These are phyloP conservation scores for Fragaria nilgerrensis DNA, from an alignment of 306 rosid genomes.

Conservation along the genomic window DNA sequence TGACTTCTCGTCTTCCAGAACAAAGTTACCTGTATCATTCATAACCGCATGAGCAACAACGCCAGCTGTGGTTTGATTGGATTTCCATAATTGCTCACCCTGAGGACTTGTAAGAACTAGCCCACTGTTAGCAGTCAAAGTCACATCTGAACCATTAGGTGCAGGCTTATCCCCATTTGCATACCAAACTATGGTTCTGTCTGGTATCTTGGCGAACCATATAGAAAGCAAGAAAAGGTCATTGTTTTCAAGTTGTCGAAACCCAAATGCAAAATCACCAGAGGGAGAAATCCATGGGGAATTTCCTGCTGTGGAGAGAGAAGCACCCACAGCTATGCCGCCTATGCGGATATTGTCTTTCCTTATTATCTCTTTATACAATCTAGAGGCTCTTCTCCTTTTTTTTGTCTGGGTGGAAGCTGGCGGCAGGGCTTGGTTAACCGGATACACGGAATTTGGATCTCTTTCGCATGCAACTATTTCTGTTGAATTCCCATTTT, in stretches of 20 bases:
- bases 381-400: too few relatives aligned
- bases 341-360: neutral
- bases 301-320: too few relatives aligned
- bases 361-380: too few relatives aligned
- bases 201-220: conserved; percentile 49
- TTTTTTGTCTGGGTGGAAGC: too few relatives aligned
- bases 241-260: too few relatives aligned
- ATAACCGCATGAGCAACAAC: neutral
- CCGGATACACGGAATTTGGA: too few relatives aligned
- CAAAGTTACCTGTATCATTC: conserved; percentile 21
- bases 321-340: too few relatives aligned
- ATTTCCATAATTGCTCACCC: conserved; percentile 12
- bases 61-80: neutral
- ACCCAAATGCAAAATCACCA: too few relatives aligned
- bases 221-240: conserved; percentile 39
- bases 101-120: conserved; percentile 9
- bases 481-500: too few relatives aligned
- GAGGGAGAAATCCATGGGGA: too few relatives aligned
- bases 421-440: too few relatives aligned
- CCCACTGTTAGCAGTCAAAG: neutral
- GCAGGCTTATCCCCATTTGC: conserved; percentile 11
- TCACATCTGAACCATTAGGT: conserved; percentile 34
- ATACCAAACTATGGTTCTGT: conserved; percentile 43
- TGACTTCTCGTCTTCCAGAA: neutral
- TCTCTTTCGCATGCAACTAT: too few relatives aligned